Conservation (phyloP, 805 yeast genomes). For the Lachancea cidri region DNA sequence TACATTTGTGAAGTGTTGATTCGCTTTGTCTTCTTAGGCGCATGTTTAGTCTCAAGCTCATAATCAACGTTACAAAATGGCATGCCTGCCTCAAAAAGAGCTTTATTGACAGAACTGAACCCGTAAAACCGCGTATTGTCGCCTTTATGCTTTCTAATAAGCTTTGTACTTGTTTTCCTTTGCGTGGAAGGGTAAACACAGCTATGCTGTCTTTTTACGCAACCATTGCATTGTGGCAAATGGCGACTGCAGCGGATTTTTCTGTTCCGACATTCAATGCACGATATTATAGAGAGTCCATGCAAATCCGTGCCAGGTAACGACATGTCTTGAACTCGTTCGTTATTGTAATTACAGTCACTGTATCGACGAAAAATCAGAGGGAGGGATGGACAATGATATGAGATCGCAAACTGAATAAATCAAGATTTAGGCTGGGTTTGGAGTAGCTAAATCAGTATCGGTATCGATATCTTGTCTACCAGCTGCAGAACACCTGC, state of each 20-base stretch:
- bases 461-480: too few species aligned
- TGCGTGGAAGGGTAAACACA: slow-evolving; percentile 11
- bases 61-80: slow-evolving; percentile 13
- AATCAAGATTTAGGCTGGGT: too few species aligned
- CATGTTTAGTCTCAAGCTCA: slow-evolving; percentile 11
- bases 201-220: slow-evolving; percentile 9
- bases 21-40: slow-evolving; percentile 5
- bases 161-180: slow-evolving; percentile 12
- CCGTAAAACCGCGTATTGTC: slow-evolving; percentile 13
- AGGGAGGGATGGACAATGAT: too few species aligned
- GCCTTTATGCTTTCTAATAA: slow-evolving; percentile 10
- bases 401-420: too few species aligned
- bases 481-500: too few species aligned
- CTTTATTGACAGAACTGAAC: slow-evolving; percentile 12
- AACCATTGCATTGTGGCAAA: slow-evolving; percentile 10
- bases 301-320: slow-evolving; percentile 13
- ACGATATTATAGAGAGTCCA: slow-evolving; percentile 18
- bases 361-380: too few species aligned
- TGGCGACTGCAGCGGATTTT: slow-evolving; percentile 12
- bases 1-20: slow-evolving; percentile 7
- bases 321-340: too few species aligned
- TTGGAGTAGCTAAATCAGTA: too few species aligned
- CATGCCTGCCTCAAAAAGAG: slow-evolving; percentile 14
- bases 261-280: slow-evolving; percentile 17
- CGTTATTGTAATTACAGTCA: too few species aligned